phyloP scores from a whole-genome alignment of 768 basidiomycete genomes.

The Russula lepida region DNA sequence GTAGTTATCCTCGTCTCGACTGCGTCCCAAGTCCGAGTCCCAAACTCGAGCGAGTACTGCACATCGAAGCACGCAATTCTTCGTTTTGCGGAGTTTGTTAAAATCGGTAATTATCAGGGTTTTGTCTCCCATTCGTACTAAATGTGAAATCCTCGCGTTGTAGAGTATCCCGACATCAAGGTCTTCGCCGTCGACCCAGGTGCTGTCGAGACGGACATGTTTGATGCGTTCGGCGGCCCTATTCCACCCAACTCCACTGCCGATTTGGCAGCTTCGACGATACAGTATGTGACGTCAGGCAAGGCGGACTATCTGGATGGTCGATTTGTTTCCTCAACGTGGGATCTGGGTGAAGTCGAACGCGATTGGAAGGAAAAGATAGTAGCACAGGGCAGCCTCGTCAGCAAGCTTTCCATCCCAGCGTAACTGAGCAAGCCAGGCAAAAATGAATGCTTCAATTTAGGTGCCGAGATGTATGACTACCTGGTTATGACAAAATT shows the following conservation, averaged over 20 bases:
- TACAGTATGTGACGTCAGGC: slow-evolving; percentile 5
- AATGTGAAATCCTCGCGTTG: not conserved
- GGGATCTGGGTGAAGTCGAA: slow-evolving; percentile 6
- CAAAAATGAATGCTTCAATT: not conserved
- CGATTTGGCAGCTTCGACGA: not conserved
- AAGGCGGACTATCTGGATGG: slow-evolving; percentile 1
- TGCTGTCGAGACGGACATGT: not conserved
- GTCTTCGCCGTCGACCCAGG: not conserved
- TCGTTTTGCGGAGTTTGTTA: not conserved
- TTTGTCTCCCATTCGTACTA: not conserved
- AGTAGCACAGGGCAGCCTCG: not conserved
- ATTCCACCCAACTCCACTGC: not conserved
- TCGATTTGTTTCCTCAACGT: not conserved
- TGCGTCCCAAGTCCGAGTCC: not conserved
- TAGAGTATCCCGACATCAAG: slow-evolving; percentile 2
- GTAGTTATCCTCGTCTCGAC: not conserved
- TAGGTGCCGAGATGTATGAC: too few relatives aligned
- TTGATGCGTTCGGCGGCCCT: too few relatives aligned
- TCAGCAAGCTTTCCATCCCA: slow-evolving; percentile 1
- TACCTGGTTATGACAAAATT: too few relatives aligned
- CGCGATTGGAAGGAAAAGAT: slow-evolving; percentile 11
- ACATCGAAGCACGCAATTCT: not conserved
- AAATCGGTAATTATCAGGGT: not conserved
- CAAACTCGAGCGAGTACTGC: not conserved
- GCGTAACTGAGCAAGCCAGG: not conserved